A percentile compares a stretch with the other conserved stretches of the same genome.
These are phyloP conservation scores for Podaxis sp. DNA, from an alignment of 768 basidiomycete genomes.

Conservation along the genomic window DNA sequence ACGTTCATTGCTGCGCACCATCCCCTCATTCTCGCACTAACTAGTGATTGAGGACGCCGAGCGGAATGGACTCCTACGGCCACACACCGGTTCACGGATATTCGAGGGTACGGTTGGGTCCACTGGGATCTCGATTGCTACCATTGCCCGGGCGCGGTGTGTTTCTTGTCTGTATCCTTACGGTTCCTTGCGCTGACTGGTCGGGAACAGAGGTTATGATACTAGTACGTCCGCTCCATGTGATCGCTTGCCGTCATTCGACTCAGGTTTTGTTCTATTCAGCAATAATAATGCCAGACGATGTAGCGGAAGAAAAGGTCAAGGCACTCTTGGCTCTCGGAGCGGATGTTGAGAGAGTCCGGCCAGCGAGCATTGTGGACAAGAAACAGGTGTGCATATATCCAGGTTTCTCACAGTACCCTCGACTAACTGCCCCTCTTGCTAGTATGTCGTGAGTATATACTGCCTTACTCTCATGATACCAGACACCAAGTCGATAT, in stretches of 20 bases:
- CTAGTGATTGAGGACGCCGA: conserved; percentile 96
- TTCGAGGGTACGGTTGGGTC: conserved; percentile 98
- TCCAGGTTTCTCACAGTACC: background rate
- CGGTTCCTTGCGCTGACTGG: background rate
- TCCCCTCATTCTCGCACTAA: background rate
- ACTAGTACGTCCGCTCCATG: conserved; percentile 49
- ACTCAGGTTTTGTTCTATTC: background rate
- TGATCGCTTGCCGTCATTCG: background rate
- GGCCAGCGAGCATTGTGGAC: conserved; percentile 96
- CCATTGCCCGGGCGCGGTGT: conserved; percentile 82
- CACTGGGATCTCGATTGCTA: conserved; percentile 95
- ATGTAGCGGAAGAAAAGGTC: conserved; percentile 89
- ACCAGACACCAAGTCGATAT: background rate
- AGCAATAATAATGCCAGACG: conserved; percentile 91
- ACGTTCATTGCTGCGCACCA: background rate
- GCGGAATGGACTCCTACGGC: conserved; percentile 71
- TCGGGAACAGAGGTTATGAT: conserved; percentile 70
- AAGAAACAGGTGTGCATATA: conserved; percentile 72
- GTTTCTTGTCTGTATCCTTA: conserved; percentile 15
- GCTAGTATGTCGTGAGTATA: conserved; percentile 54
- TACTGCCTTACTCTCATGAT: background rate
- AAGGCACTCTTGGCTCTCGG: conserved; percentile 79
- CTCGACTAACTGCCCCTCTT: conserved; percentile 4
- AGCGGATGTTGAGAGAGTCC: conserved; percentile 82
- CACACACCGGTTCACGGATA: conserved; percentile 85